Base-by-base conservation (phyloP, 495 filamentous ascomycete species). In the Penicillium bialowiezense region DNA sequence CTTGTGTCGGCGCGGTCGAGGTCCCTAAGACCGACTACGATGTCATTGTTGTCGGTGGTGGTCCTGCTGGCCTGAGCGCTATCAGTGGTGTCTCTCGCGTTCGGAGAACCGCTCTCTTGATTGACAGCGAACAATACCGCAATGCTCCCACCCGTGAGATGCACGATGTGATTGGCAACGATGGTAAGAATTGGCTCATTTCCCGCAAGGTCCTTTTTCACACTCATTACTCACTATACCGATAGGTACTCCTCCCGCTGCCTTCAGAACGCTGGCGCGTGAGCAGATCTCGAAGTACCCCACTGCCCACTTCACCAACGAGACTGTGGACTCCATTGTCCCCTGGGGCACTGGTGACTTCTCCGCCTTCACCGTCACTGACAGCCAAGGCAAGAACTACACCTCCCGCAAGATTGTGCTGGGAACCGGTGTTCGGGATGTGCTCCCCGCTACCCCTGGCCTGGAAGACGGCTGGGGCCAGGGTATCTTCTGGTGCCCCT, bases 401-500 rank as follows among this genome's bases (percentile, higher is more conserved):
- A 71, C 71, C 10, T 69, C 77, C 19, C 72, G 76, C 36, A 77
- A 79, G 40, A 55, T 83, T 41, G 65, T 83, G 29, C 70, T 83
- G 10, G 80, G 73, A 7, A 83, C 77, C 1, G 80, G 80, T 7
- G 62, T 83, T 9, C 62, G 62, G 14, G 80, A 83, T 51, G 59
- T 80, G 36, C 59, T 82, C 6, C 80, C 80, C n/a, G 18, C 32
- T 8, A 80, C 76, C 1, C 76, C 79, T 0, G 80, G 80, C 5
- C 42, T 83, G 2, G 8, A 50, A 12, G 71, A 77, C 41, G 72
- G 61, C 49, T 83, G 73, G 69, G 80, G 80, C 26, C 71, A 80
- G 54, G 79, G 80, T 43, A 76, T 81, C 48, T 83, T 70, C 61
- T 82, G 79, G 78, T 83, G 80, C 44, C 78, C 78, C 0, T 83